Conservation (phyloP, 2,329 filamentous ascomycete species). For the Arthrobotrys sinensis region DNA sequence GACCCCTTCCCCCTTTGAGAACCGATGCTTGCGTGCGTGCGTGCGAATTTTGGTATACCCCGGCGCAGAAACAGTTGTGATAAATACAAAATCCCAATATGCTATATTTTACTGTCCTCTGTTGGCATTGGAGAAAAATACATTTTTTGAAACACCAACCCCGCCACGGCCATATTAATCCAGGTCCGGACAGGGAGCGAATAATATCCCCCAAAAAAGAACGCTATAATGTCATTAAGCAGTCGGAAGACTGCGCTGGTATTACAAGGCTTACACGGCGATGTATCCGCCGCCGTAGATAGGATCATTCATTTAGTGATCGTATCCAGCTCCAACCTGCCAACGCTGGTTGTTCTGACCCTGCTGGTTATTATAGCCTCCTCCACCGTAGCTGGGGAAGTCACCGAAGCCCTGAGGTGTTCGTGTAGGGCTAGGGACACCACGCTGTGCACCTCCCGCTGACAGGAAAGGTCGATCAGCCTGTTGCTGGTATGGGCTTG, state of each 20-base stretch:
- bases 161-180: conserved; percentile 21
- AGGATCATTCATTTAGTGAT: conserved; percentile 67
- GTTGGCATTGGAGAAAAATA: conserved; percentile 44
- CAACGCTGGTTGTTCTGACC: conserved; percentile 69
- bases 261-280: conserved; percentile 34
- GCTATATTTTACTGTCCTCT: conserved; percentile 51
- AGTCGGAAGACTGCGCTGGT: conserved; percentile 23
- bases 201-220: conserved; percentile 31
- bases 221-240: conserved; percentile 60
- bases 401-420: conserved; percentile 59
- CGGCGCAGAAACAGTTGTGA: conserved; percentile 31
- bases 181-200: conserved; percentile 36
- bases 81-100: conserved; percentile 54
- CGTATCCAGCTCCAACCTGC: conserved; percentile 74
- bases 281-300: conserved; percentile 24
- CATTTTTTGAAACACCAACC: conserved; percentile 39
- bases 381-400: conserved; percentile 65
- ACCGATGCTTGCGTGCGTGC: conserved; percentile 37
- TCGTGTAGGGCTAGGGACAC: conserved; percentile 64
- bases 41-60: conserved; percentile 50
- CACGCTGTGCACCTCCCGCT: conserved; percentile 68
- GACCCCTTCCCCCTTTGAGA: conserved; percentile 49
- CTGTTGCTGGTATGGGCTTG: conserved; percentile 64
- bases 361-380: conserved; percentile 64
- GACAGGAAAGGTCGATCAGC: conserved; percentile 66